phyloP scores from a whole-genome alignment of 768 basidiomycete genomes.

The Coprinellus micaceus region DNA sequence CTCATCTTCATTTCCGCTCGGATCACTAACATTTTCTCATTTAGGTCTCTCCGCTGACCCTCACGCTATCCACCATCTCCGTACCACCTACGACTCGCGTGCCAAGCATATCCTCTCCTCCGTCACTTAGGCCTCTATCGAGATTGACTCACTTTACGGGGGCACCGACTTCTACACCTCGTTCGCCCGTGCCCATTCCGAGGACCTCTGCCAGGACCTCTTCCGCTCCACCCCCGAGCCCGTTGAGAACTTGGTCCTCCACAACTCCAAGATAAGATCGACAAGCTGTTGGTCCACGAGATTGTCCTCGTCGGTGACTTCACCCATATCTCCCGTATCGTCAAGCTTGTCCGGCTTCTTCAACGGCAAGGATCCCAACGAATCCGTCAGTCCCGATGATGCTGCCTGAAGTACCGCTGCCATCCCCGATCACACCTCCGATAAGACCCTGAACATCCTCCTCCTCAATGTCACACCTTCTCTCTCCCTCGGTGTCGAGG shows the following conservation, averaged over 20 bases:
- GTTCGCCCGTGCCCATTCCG: constrained; percentile 96
- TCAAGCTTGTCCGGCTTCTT: constrained; percentile 99
- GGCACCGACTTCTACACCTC: constrained; percentile 98
- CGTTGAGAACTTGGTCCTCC: constrained; percentile 97
- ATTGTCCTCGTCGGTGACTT: constrained; percentile 98
- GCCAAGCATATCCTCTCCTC: constrained; percentile 98
- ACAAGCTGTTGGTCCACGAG: constrained; percentile 93
- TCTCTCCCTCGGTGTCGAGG: constrained; percentile 92
- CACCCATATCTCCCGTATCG: constrained; percentile 95
- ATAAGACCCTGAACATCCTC: constrained; percentile 94
- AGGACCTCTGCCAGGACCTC: constrained; percentile 91
- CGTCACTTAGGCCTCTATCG: constrained; percentile 92
- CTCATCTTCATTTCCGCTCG: not conserved
- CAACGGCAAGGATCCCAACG: constrained; percentile 97
- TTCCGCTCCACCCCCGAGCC: constrained; percentile 95
- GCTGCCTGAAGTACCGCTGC: constrained; percentile 98
- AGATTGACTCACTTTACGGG: constrained; percentile 97
- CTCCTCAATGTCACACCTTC: constrained; percentile 86
- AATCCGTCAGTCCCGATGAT: constrained; percentile 99
- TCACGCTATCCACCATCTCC: constrained; percentile 93
- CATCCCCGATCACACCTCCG: constrained; percentile 87
- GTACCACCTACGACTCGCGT: constrained; percentile 96
- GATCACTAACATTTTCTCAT: constrained; percentile 10
- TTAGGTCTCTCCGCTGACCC: constrained; percentile 84
- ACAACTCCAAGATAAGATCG: constrained; percentile 99